Evolutionary conservation across 305 asterid species (phyloP).

Genomic region (Fraxinus velutina): DNA sequence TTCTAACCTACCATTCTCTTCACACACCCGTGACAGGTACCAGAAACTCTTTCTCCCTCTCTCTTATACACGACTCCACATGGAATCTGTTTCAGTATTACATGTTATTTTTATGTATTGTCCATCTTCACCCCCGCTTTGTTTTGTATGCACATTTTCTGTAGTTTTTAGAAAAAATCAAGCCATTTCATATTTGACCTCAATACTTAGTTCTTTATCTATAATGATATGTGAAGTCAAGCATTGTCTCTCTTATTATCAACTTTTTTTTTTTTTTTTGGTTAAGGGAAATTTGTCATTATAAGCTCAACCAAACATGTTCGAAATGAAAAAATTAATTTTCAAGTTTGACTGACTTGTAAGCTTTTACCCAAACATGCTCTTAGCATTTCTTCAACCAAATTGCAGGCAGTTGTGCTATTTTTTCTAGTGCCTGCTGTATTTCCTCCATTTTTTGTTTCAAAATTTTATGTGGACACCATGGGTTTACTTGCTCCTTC

Average conservation of each 20-base stretch:
- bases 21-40: conserved; percentile 65
- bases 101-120: conserved; percentile 2
- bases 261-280: background rate
- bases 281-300: background rate
- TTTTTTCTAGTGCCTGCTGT: background rate
- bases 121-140: background rate
- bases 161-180: background rate
- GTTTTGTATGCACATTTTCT: background rate
- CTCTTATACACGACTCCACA: background rate
- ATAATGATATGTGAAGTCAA: background rate
- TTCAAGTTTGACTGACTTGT: background rate
- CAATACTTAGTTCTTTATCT: background rate
- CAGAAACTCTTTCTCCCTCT: background rate
- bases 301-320: background rate
- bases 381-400: background rate
- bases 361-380: background rate
- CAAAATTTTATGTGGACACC: background rate
- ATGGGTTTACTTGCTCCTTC: background rate
- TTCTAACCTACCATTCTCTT: conserved; percentile 60
- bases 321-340: background rate
- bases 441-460: background rate
- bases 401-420: background rate
- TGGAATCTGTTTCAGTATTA: background rate
- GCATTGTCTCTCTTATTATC: background rate
- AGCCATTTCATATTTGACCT: background rate